Conservation (phyloP, 768 basidiomycete genomes). For the Paxillus rubicundulus region DNA sequence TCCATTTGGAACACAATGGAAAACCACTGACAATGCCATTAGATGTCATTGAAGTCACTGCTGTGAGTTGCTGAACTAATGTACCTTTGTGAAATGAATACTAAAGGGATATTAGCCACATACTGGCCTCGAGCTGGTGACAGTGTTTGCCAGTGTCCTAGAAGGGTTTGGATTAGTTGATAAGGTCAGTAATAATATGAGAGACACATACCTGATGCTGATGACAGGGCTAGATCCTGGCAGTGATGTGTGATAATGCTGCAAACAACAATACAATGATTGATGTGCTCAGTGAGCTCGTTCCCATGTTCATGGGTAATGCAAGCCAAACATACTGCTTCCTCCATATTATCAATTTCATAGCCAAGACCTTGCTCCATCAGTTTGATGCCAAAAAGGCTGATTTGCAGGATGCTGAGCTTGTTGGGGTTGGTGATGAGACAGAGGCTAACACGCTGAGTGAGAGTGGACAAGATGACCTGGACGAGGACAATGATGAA, state of each 20-base stretch:
- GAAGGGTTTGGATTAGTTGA: constrained; percentile 33
- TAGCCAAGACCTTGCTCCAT: not conserved
- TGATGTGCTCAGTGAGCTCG: constrained; percentile 14
- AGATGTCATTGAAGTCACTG: constrained; percentile 39
- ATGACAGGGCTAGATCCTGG: constrained; percentile 26
- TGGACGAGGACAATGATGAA: no score
- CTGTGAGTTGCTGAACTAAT: not conserved
- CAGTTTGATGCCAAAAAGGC: no score
- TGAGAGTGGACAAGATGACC: not conserved
- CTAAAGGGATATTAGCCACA: constrained; percentile 29
- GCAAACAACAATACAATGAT: no score
- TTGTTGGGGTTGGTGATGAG: no score
- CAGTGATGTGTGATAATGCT: no score
- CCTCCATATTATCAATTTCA: constrained; percentile 15
- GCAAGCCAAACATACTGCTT: constrained; percentile 11
- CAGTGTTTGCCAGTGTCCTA: constrained; percentile 33
- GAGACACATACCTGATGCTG: constrained; percentile 24
- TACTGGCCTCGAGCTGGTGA: no score
- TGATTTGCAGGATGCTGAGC: no score
- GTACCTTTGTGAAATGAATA: no score
- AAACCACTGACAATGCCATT: constrained; percentile 27
- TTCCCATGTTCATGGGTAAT: constrained; percentile 21
- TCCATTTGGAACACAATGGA: constrained; percentile 34
- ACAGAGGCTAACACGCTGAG: no score
- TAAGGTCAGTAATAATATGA: constrained; percentile 27